phyloP scores from a whole-genome alignment of 164 flowering plant genomes.

The Saururus chinensis region DNA sequence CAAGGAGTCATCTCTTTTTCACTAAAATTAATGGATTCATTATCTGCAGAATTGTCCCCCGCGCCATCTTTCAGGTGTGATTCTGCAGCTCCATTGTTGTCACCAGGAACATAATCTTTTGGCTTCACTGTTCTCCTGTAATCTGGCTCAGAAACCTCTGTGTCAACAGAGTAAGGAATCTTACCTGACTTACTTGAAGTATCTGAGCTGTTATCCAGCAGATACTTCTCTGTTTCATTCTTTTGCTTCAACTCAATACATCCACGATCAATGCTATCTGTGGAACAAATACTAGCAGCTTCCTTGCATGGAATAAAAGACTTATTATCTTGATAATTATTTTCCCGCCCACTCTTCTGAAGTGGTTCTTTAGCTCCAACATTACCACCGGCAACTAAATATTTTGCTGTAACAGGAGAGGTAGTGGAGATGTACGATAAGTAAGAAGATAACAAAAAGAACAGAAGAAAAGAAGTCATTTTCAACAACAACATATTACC shows the following conservation, averaged over 20 bases:
- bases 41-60: conserved; percentile 10
- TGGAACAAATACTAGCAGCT: neutral
- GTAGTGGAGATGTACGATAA: neutral
- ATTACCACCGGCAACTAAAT: conserved; percentile 7
- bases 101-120: too few relatives aligned
- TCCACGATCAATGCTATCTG: neutral
- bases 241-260: neutral
- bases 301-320: neutral
- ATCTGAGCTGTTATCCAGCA: neutral
- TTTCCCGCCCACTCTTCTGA: neutral
- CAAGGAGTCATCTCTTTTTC: conserved; percentile 1
- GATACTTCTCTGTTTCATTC: neutral
- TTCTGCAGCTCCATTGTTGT: neutral
- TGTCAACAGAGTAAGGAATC: neutral
- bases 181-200: neutral
- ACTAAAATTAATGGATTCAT: conserved; percentile 12
- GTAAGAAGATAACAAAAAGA: neutral
- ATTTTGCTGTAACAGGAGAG: conserved; percentile 32
- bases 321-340: neutral
- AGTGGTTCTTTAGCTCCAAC: conserved; percentile 3
- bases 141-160: neutral
- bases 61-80: conserved; percentile 8
- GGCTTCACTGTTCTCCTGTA: too few relatives aligned
- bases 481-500: conserved; percentile 25
- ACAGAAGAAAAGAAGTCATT: neutral